Conservation (phyloP, 495 filamentous ascomycete species). For the Annulohypoxylon moriforme region DNA sequence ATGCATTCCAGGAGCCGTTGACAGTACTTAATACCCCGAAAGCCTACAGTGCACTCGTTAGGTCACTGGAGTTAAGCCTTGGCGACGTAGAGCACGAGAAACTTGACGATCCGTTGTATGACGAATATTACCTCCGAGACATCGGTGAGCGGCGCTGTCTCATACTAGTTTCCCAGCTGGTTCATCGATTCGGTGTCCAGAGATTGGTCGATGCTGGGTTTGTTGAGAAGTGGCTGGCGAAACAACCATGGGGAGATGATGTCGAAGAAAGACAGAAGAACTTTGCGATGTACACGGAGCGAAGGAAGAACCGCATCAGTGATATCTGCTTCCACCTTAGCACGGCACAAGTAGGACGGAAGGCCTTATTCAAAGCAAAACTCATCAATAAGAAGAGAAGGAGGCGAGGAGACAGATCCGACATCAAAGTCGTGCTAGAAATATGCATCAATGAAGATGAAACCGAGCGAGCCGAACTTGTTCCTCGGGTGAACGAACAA, state of each 20-base stretch:
- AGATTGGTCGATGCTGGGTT: slow-evolving; percentile 62
- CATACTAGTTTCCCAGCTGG: slow-evolving; percentile 57
- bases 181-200: slow-evolving; percentile 55
- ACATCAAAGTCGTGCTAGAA: slow-evolving; percentile 51
- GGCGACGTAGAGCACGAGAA: slow-evolving; percentile 60
- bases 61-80: slow-evolving; percentile 62
- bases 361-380: slow-evolving; percentile 55
- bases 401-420: slow-evolving; percentile 37
- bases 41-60: slow-evolving; percentile 63
- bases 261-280: slow-evolving; percentile 58
- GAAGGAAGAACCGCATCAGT: slow-evolving; percentile 58
- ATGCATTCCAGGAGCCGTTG: slow-evolving; percentile 40
- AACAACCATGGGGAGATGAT: slow-evolving; percentile 64
- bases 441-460: slow-evolving; percentile 50
- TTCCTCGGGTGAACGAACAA: slow-evolving; percentile 57
- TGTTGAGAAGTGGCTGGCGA: slow-evolving; percentile 66
- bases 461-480: slow-evolving; percentile 35
- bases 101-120: slow-evolving; percentile 60
- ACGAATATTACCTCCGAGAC: slow-evolving; percentile 65
- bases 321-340: slow-evolving; percentile 56
- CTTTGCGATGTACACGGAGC: slow-evolving; percentile 56
- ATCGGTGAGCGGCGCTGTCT: slow-evolving; percentile 63
- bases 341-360: slow-evolving; percentile 51
- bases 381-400: slow-evolving; percentile 45
- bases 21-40: slow-evolving; percentile 52